Evolutionary conservation across 805 yeast genomes (phyloP), one percentile per base, ranked within the genome.

Genomic region (Myxozyma geophila): DNA sequence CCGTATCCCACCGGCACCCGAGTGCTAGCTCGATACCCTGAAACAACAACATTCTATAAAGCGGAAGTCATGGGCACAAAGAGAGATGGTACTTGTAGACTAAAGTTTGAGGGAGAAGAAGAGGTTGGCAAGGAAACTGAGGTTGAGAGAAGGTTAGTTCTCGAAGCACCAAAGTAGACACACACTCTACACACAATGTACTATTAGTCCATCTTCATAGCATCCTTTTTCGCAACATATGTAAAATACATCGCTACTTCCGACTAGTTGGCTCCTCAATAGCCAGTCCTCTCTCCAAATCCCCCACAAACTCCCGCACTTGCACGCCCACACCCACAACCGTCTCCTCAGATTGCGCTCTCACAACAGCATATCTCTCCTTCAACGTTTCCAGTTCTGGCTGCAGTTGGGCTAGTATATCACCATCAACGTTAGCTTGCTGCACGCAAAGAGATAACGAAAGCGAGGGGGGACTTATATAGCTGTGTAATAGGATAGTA

Each of bases 71-170:
- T 87, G 28, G 92, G 96, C 0, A 81, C 84, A 53, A 86, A 85
- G 65, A 81, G 89, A 68, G 92, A 88, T 67, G 92, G 92, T 0
- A 83, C 82, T 12, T 93, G 96, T 67, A 78, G 91, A 67, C 79
- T 95, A 60, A 84, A 85, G 71, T 95, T 95, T 72, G 98, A 93
- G 69, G 99, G 98, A 9, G 99, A 95, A 74, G 99, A 95, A 74
- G 99, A 95, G 71, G 96, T 86, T 0, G 92, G 90, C 52, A 95
- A 93, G 74, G 97, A 93, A 74, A 95, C 98, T 0, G 96, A 92
- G 71, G 98, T 95, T 4, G 90, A 86, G 59, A 81, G 98, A 70
- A 79, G 92, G 59, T 80, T 89, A 60, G 99, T 95, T 2, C 79
- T 95, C 9, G 86, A 80, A 68, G 93, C 93, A 58, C 62, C 67